These are phyloP conservation scores for Candida sonorensis DNA, from an alignment of 805 yeast genomes.

Conservation along the genomic window DNA sequence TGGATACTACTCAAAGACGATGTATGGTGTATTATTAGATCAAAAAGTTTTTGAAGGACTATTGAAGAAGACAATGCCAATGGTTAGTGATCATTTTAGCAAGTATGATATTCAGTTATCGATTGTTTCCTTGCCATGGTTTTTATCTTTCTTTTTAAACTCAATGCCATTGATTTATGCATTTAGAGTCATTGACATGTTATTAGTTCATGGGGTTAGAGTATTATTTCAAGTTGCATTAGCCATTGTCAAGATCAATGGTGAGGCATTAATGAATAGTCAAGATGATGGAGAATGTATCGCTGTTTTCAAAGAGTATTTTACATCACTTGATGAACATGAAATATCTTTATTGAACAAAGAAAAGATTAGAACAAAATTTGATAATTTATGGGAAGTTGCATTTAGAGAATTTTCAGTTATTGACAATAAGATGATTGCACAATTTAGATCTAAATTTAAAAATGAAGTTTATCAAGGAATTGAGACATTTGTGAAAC, in stretches of 20 bases:
- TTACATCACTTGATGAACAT: conserved; percentile 65
- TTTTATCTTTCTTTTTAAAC: conserved; percentile 78
- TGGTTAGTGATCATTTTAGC: conserved; percentile 75
- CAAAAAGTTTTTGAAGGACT: conserved; percentile 89
- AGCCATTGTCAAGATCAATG: conserved; percentile 84
- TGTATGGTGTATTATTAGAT: conserved; percentile 94
- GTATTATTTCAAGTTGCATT: conserved; percentile 88
- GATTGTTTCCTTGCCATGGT: conserved; percentile 95
- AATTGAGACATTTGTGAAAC: conserved; percentile 83
- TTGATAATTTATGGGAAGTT: conserved; percentile 84
- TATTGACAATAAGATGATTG: conserved; percentile 68
- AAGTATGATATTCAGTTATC: conserved; percentile 83
- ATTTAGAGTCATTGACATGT: conserved; percentile 82
- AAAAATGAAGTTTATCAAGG: conserved; percentile 76
- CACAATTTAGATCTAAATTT: conserved; percentile 60
- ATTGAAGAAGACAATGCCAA: conserved; percentile 85
- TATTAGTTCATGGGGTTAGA: conserved; percentile 83
- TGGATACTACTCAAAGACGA: conserved; percentile 92
- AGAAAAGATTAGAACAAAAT: conserved; percentile 64
- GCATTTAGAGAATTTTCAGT: conserved; percentile 87
- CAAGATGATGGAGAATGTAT: conserved; percentile 93
- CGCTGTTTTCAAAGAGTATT: conserved; percentile 76
- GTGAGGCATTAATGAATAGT: conserved; percentile 70
- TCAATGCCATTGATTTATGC: conserved; percentile 95
- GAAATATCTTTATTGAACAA: conserved; percentile 66